A percentile compares a stretch with the other conserved stretches of the same genome.
Conservation (phyloP, 129 eudicot genomes). For the Lonicera japonica region DNA sequence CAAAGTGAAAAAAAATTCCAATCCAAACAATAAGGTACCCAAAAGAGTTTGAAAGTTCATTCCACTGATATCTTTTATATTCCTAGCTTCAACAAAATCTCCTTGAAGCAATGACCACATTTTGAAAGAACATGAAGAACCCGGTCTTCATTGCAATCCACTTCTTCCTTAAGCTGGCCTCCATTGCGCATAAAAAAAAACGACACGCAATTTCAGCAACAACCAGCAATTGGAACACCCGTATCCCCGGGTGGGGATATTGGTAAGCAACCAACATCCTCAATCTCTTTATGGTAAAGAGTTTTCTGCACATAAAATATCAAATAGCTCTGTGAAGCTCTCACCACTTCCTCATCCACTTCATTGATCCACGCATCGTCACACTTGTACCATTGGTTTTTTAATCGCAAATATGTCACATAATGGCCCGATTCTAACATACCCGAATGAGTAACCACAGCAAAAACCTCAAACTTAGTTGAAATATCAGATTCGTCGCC, state of each 20-base stretch:
- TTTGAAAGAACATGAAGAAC: too few species aligned
- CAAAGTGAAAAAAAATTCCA: too few species aligned
- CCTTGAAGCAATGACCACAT: background rate
- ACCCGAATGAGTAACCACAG: conserved; percentile 71
- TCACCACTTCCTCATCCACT: conserved; percentile 67
- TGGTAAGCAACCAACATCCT: conserved; percentile 62
- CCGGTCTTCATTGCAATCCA: too few species aligned
- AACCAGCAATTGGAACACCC: conserved; percentile 64
- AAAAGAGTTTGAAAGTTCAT: too few species aligned
- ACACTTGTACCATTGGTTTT: conserved; percentile 69
- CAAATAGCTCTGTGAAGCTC: conserved; percentile 62
- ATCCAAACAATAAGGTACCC: too few species aligned
- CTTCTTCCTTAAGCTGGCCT: background rate
- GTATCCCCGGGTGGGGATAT: conserved; percentile 41
- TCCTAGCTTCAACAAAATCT: too few species aligned
- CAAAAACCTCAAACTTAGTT: conserved; percentile 59
- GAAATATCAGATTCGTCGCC: conserved; percentile 56
- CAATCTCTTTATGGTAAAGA: conserved; percentile 32
- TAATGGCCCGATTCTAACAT: conserved; percentile 81
- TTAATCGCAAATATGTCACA: conserved; percentile 48
- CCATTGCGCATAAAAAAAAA: background rate
- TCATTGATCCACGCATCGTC: conserved; percentile 81
- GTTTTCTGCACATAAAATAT: conserved; percentile 51
- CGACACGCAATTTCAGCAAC: conserved; percentile 34
- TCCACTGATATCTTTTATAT: too few species aligned